Base-by-base conservation (phyloP, 2,329 filamentous ascomycete genomes). In the Cordyceps javanica region DNA sequence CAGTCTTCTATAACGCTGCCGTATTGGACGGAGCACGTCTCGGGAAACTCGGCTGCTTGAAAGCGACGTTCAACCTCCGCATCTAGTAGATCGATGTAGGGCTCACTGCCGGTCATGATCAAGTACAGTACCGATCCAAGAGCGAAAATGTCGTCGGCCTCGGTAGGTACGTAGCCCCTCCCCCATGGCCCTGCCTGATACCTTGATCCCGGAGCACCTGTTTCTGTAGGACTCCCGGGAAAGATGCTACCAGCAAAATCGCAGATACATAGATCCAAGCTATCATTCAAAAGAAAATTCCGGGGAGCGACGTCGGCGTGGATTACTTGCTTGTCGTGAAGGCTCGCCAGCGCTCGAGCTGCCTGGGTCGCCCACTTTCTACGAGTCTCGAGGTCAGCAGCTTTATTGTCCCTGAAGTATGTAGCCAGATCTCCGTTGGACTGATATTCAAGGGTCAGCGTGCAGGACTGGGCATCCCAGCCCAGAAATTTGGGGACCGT, bases 261-360 rank as follows among this genome's bases (percentile, higher is more conserved):
- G 23, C 67, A 68, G 55, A 76, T 71, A 55, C 66, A 65, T 57
- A 74, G 64, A 59, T 70, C 60, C 21, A 74, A 64, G 52, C 63
- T 46, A 23, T 62, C 60, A 60, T 74, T 69, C 19, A 75, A 60
- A 0, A 75, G 63, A 54, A 75, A 70, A 60, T 75, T 74, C 50
- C 67, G 68, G 3, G 72, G 71, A 60, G 69, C 68, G 30, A 75
- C 63, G 60, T 76, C 71, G 62, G 67, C 72, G 60, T 76, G 73
- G 60, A 75, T 68, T 14, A 74, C 66, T n/a, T 64, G 61, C 58
- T 66, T 65, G 11, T 60, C 65, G 65, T 76, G 73, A 30, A 75
- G 57, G 44, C 70, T 63, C 45, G 61, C 60, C 28, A 75, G 57
- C 10, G 66, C 71, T 62, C 71, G 65, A 34, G 69, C 63, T 46